phyloP scores from a whole-genome alignment of 2,329 filamentous ascomycete species.

The Aspergillaceae sp. region DNA sequence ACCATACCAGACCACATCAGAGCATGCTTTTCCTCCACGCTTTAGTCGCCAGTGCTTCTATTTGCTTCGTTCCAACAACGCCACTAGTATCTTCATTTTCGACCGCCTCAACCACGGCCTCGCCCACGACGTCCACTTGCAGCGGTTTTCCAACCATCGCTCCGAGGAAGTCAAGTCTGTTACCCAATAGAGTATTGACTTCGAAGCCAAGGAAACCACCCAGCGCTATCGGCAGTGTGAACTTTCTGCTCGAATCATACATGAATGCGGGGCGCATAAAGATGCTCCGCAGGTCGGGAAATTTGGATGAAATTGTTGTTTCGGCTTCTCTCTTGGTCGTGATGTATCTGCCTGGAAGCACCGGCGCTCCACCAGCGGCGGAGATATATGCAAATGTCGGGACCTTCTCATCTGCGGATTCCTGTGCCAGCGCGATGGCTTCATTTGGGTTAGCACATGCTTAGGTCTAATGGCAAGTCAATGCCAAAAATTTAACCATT shows the following conservation, averaged over 20 bases:
- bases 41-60: conserved; percentile 71
- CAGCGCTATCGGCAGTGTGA: conserved; percentile 79
- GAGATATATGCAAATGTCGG: conserved; percentile 78
- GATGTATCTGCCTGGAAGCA: conserved; percentile 79
- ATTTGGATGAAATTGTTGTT: conserved; percentile 59
- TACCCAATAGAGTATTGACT: conserved; percentile 69
- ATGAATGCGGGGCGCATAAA: conserved; percentile 83
- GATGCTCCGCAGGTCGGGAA: conserved; percentile 66
- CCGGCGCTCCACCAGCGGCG: conserved; percentile 73
- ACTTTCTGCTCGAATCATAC: conserved; percentile 71
- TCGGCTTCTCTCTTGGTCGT: conserved; percentile 89
- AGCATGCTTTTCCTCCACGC: conserved; percentile 89
- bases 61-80: conserved; percentile 66
- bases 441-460: conserved; percentile 25
- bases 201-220: conserved; percentile 64
- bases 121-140: conserved; percentile 76
- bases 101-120: conserved; percentile 82
- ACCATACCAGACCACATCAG: conserved; percentile 34
- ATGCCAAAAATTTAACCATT: not conserved
- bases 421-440: conserved; percentile 73
- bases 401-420: conserved; percentile 57
- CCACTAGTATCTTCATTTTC: conserved; percentile 64
- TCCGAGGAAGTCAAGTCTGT: conserved; percentile 70
- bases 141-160: conserved; percentile 77
- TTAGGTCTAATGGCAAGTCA: not conserved